Evolutionary conservation across 805 yeast species (phyloP), one percentile per base, ranked within the genome.

Genomic region (Sugiyamaella boreocaroliniensis): DNA sequence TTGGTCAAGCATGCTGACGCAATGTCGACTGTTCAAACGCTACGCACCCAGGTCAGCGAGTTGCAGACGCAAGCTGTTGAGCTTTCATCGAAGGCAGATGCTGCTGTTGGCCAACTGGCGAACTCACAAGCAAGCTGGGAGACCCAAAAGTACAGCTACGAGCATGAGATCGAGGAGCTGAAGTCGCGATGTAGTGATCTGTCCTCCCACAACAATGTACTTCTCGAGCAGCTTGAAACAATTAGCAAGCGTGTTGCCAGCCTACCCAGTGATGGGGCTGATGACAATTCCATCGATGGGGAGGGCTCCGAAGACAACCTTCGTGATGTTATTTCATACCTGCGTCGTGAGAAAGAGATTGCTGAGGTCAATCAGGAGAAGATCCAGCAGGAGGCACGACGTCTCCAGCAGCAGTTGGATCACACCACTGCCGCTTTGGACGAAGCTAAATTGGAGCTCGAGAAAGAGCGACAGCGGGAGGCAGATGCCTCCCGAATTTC

Each of bases 291-390:
- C 16, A 29, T 19, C 15, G 56, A 43, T 9, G 37, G 10, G 12
- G 37, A 32, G n/a, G 43, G 37, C 14, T 47, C 48, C 43, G 20
- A 34, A 9, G 59, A 47, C 10, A 58, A 54, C 15, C 62, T 76
- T 57, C 73, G 75, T 42, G 82, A 83, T 56, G 75, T 88, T 26
- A 69, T 89, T 37, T 64, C 75, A 1, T 82, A 77, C 60, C 70
- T 89, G 53, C 82, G 90, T 45, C 80, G 84, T 55, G 95, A 87
- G 58, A 85, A 83, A 61, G 95, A 89, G 56, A 72, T 83, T 4
- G 74, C 82, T 1, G 83, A 81, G 47, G 76, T 81, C 8, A 85
- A 82, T 59, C 70, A 81, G 29, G 79, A 78, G 45, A 69, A 72
- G 40, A 67, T 77, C 2, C 64, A 68, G 10, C 79, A 81, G 53